These are phyloP conservation scores for Coniosporium tulheliwenetii DNA, from an alignment of 2,329 filamentous ascomycete species.

Conservation along the genomic window DNA sequence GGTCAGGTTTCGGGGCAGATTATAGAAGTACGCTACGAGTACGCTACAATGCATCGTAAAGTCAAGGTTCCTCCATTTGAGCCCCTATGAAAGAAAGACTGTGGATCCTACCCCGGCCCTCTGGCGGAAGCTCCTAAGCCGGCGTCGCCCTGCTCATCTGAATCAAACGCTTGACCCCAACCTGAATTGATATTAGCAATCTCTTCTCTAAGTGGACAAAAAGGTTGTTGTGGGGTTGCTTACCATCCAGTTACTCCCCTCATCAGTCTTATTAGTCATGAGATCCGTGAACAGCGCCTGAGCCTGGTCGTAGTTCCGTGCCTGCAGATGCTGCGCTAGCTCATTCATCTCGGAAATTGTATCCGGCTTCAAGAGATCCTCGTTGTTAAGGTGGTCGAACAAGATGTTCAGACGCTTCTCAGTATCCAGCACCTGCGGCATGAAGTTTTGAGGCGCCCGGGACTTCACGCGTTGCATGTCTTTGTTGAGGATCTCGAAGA, in stretches of 20 bases:
- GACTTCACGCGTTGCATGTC: constrained; percentile 83
- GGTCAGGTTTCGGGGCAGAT: no score
- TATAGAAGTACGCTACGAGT: no score
- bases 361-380: constrained; percentile 69
- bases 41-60: no score
- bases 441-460: constrained; percentile 74
- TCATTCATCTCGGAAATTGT: constrained; percentile 54
- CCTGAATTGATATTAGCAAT: constrained; percentile 7
- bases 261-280: constrained; percentile 31
- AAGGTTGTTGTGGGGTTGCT: constrained; percentile 11
- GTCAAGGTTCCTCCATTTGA: no score
- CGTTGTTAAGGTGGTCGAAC: constrained; percentile 97
- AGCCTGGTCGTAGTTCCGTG: constrained; percentile 28
- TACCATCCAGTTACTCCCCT: constrained; percentile 36
- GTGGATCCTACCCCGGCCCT: no score
- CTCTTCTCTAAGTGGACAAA: constrained; percentile 1
- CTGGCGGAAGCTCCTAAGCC: not conserved
- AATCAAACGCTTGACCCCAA: constrained; percentile 22
- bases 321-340: constrained; percentile 28
- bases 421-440: constrained; percentile 79
- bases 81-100: no score
- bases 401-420: constrained; percentile 83
- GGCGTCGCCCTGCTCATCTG: constrained; percentile 21
- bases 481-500: constrained; percentile 65
- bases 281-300: constrained; percentile 26